Evolutionary conservation across 2,329 filamentous ascomycete genomes (phyloP), one percentile per base, ranked within the genome.

Genomic region (Trichophyton verrucosum): DNA sequence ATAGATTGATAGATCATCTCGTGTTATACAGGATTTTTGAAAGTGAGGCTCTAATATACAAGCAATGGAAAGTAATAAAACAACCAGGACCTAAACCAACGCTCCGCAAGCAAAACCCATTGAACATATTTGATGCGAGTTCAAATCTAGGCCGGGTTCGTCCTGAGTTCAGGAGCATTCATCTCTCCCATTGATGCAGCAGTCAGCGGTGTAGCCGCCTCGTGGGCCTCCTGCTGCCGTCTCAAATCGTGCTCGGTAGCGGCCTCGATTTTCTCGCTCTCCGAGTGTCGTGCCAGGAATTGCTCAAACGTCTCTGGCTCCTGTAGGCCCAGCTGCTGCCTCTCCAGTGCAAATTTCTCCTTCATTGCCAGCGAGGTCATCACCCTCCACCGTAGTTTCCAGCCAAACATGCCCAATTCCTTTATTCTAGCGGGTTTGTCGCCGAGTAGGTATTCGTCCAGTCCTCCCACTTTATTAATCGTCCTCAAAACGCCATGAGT

Each of bases 391-490:
- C 94, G 80, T 69, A 99, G 77, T 67, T 86, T 84, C 94, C 94
- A 99, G 5, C 94, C 94, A 65, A 87, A 87, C 59, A 92, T 85
- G 3, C 94, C 94, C 61, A 99, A 79, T 74, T 96, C 89, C 77
- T 86, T 88, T 70, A 97, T 81, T 65, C 94, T 82, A 46, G 80
- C 81, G 15, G 86, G 78, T 76, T 90, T 94, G 72, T 85, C 82
- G 66, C 90, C 91, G 47, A 96, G 79, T 53, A 99, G 79, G 76
- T 99, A 99, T 69, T 91, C 85, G 74, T 99, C 94, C 65, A 99
- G 80, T 6, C 94, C 91, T 62, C 92, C 92, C 64, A 87, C 84
- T 72, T 91, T 92, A 71, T 89, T 85, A 70, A 97, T 88, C 40
- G 78, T 79, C 58, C 78, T 70, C 66, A 79, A 64, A 33, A 76